These are phyloP conservation scores for Platanus orientalis DNA, from an alignment of 164 flowering plant genomes.

Conservation along the genomic window DNA sequence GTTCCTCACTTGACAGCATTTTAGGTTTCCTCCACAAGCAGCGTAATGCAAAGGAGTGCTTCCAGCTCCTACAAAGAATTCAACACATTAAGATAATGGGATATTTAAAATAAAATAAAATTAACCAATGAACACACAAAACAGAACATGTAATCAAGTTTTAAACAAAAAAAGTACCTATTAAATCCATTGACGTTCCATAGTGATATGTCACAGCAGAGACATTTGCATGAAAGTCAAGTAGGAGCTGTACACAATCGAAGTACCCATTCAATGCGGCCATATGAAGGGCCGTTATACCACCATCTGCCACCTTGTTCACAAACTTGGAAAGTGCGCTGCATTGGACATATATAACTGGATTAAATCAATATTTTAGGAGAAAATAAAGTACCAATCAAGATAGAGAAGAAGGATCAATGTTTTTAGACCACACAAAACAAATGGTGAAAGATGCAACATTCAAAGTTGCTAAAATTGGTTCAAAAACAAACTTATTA, in stretches of 20 bases:
- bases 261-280: slow-evolving; percentile 91
- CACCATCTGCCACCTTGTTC: slow-evolving; percentile 94
- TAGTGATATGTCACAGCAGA: slow-evolving; percentile 85
- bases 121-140: background rate
- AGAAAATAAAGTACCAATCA: slow-evolving; percentile 4
- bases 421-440: background rate
- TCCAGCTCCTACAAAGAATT: slow-evolving; percentile 67
- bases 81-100: background rate
- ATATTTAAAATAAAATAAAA: no score
- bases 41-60: slow-evolving; percentile 98
- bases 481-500: background rate
- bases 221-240: slow-evolving; percentile 72
- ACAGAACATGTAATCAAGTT: background rate
- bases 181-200: slow-evolving; percentile 91
- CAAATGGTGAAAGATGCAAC: background rate
- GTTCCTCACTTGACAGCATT: slow-evolving; percentile 86
- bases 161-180: slow-evolving; percentile 42
- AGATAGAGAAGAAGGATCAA: background rate
- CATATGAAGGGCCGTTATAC: slow-evolving; percentile 93
- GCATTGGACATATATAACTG: slow-evolving; percentile 21
- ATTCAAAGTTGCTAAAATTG: background rate
- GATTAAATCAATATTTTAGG: background rate
- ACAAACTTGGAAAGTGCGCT: slow-evolving; percentile 85
- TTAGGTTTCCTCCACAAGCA: slow-evolving; percentile 93
- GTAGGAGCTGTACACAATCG: slow-evolving; percentile 88